Conservation (phyloP, 83 land plant species). For the Larix sibirica region DNA sequence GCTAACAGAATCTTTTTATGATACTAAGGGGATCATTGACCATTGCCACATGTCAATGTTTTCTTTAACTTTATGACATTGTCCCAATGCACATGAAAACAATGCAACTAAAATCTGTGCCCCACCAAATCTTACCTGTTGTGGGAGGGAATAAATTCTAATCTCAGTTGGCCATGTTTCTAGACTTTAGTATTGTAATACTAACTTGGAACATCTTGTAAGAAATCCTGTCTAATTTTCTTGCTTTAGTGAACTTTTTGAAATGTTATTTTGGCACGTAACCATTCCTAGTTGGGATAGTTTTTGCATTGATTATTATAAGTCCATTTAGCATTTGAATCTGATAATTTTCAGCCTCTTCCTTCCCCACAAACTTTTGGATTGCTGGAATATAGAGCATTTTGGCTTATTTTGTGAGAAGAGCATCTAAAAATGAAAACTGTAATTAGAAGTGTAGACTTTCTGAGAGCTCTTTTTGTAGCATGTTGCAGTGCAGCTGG, state of each 20-base stretch:
- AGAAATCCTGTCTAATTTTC: not conserved
- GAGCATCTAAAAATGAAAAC: not conserved
- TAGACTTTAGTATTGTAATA: not conserved
- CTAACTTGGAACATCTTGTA: not conserved
- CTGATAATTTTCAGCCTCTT: not conserved
- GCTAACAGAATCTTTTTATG: not conserved
- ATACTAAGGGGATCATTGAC: not conserved
- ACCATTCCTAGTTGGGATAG: not conserved
- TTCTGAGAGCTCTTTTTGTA: constrained; percentile 7
- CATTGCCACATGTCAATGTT: not conserved
- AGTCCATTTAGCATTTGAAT: not conserved
- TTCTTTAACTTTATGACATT: not conserved
- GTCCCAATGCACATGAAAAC: not conserved
- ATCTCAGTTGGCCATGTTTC: not conserved
- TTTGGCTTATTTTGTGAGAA: not conserved
- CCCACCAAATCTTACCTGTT: not conserved
- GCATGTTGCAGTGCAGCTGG: constrained; percentile 61
- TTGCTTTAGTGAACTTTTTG: too few relatives aligned
- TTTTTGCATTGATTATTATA: not conserved
- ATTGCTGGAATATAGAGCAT: not conserved
- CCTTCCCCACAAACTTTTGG: not conserved
- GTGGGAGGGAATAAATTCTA: not conserved
- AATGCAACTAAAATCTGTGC: not conserved
- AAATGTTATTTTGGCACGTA: not conserved
- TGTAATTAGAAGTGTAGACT: not conserved